A percentile compares a stretch with the other conserved stretches of the same genome.
phyloP scores from a whole-genome alignment of 805 yeast species.

The Alloascoidea hylecoeti region DNA sequence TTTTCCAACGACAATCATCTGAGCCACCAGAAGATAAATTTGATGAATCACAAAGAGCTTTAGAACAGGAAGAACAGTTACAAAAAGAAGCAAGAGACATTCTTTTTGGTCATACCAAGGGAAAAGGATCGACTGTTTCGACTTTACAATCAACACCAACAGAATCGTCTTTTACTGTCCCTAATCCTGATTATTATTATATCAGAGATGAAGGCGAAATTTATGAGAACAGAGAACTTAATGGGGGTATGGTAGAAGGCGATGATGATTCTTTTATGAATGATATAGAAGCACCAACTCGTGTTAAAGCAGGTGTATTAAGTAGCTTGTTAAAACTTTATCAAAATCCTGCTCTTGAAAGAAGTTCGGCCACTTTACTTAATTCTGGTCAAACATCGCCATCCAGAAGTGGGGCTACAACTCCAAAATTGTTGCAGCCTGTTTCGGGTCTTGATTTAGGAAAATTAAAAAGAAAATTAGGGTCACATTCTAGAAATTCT shows the following conservation, averaged over 20 bases:
- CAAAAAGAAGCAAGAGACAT: background rate
- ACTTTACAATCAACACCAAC: background rate
- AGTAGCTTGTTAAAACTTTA: constrained; percentile 1
- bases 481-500: background rate
- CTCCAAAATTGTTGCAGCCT: background rate
- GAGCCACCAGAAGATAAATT: too few relatives aligned
- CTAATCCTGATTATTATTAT: background rate
- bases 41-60: background rate
- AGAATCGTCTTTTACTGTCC: background rate
- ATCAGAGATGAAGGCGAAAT: background rate
- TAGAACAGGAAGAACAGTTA: background rate
- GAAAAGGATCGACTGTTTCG: background rate
- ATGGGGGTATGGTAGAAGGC: background rate
- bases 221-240: background rate
- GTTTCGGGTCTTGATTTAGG: too few relatives aligned
- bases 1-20: too few relatives aligned
- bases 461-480: background rate
- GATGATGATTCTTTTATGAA: background rate
- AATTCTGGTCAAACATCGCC: background rate
- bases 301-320: background rate
- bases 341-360: background rate
- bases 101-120: background rate
- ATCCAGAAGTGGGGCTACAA: background rate
- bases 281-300: background rate
- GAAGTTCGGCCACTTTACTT: background rate